A percentile compares a stretch with the other conserved stretches of the same genome.
Evolutionary conservation across 805 yeast species (phyloP).

Genomic region (Hanseniaspora occidentalis): DNA sequence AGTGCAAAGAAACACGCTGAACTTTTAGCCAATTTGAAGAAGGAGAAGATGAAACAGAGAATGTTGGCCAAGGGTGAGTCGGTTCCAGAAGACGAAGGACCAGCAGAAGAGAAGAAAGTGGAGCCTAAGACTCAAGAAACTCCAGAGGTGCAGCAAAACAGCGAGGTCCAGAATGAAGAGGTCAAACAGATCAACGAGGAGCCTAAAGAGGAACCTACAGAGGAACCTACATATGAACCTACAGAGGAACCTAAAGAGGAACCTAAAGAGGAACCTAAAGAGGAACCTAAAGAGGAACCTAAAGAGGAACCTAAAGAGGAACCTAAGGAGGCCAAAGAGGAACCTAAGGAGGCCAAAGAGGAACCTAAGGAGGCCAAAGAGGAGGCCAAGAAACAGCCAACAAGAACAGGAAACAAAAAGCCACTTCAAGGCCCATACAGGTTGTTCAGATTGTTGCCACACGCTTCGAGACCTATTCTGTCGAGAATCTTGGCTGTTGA

Average conservation of each 20-base stretch:
- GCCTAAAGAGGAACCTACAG: conserved; percentile 10
- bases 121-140: not conserved
- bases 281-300: conserved; percentile 2
- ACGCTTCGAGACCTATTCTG: conserved; percentile 67
- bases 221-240: conserved; percentile 3
- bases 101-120: conserved; percentile 1
- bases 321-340: conserved; percentile 8
- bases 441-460: conserved; percentile 68
- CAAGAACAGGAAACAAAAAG: conserved; percentile 22
- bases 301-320: conserved; percentile 8
- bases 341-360: conserved; percentile 2
- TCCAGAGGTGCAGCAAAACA: too few relatives aligned
- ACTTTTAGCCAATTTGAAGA: conserved; percentile 45
- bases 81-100: conserved; percentile 2
- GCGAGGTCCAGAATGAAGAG: too few relatives aligned
- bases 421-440: conserved; percentile 77
- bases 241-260: conserved; percentile 1
- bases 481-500: conserved; percentile 55
- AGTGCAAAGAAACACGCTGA: conserved; percentile 64
- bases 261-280: not conserved
- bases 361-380: conserved; percentile 4
- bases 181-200: conserved; percentile 3
- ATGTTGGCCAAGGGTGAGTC: conserved; percentile 7
- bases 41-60: conserved; percentile 23
- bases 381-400: conserved; percentile 24